phyloP scores from a whole-genome alignment of 163 green algal genomes.

The Scenedesmus sp. region DNA sequence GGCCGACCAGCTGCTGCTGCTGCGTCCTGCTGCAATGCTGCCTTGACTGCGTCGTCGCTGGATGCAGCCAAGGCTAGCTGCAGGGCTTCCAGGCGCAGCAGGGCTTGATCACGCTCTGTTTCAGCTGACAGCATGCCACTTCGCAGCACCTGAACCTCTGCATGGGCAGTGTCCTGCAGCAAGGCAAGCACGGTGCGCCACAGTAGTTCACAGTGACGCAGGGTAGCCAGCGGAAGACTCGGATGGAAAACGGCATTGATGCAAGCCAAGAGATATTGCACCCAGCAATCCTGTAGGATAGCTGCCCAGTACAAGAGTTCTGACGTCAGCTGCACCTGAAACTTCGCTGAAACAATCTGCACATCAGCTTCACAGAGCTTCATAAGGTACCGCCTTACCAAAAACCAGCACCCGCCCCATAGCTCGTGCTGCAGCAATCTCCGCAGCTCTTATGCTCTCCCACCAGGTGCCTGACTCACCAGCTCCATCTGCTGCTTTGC shows the following conservation, averaged over 20 bases:
- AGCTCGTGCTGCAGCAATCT: background rate
- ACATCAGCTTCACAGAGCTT: background rate
- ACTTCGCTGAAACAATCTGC: background rate
- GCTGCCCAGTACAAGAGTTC: too few species aligned
- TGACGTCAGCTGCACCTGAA: too few species aligned
- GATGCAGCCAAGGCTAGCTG: slow-evolving; percentile 17
- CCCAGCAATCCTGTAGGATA: too few species aligned
- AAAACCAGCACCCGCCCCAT: background rate
- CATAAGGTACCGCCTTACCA: background rate
- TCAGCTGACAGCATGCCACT: slow-evolving; percentile 66
- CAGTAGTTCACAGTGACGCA: background rate
- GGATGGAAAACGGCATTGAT: too few species aligned
- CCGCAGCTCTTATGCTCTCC: background rate
- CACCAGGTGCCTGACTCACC: slow-evolving; percentile 58
- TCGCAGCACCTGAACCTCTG: slow-evolving; percentile 57
- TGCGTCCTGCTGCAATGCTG: background rate
- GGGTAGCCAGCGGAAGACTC: background rate
- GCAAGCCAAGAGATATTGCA: too few species aligned
- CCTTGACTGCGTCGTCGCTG: background rate
- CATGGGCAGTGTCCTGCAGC: slow-evolving; percentile 60
- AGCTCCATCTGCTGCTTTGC: slow-evolving; percentile 70
- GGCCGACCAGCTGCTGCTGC: background rate
- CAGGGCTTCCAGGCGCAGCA: slow-evolving; percentile 35
- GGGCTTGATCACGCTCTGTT: slow-evolving; percentile 61
- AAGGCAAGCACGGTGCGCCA: background rate